A percentile compares a stretch with the other conserved stretches of the same genome.
Conservation (phyloP, 2,329 filamentous ascomycete genomes). For the Talaromyces sp. region DNA sequence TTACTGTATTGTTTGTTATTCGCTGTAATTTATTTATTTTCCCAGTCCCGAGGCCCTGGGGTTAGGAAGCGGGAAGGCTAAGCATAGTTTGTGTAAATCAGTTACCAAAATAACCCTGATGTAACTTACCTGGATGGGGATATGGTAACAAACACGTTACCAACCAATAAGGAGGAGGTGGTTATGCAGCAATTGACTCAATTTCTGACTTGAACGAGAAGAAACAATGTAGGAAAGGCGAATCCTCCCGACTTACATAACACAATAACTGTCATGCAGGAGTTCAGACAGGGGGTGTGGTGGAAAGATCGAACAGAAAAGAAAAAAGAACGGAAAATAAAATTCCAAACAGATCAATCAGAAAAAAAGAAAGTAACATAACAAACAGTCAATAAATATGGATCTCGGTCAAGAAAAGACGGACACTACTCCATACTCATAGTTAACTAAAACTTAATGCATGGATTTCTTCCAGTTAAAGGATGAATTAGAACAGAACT, state of each 20-base stretch:
- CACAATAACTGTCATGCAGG: conserved; percentile 15
- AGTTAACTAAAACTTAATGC: background rate
- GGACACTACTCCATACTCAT: background rate
- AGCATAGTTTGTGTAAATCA: conserved; percentile 13
- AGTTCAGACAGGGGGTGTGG: background rate
- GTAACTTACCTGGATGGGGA: too few relatives aligned
- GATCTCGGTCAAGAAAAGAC: conserved; percentile 3
- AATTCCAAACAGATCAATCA: conserved; percentile 15
- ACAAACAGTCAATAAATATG: background rate
- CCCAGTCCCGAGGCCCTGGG: conserved; percentile 9
- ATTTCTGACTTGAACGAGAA: background rate
- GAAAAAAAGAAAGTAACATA: conserved; percentile 19
- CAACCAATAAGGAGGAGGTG: too few relatives aligned
- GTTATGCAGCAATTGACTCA: background rate
- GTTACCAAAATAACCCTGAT: conserved; percentile 12
- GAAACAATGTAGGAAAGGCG: conserved; percentile 8
- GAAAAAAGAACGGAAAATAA: conserved; percentile 16
- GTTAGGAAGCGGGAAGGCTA: conserved; percentile 17
- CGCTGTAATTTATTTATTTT: conserved; percentile 3
- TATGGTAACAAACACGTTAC: too few relatives aligned
- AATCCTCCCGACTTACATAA: conserved; percentile 6
- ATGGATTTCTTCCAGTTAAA: background rate
- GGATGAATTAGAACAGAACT: background rate
- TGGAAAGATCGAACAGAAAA: conserved; percentile 5
- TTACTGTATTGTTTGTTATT: background rate